These are phyloP conservation scores for Chionographis japonica DNA, from an alignment of 106 monocot species.

Conservation along the genomic window DNA sequence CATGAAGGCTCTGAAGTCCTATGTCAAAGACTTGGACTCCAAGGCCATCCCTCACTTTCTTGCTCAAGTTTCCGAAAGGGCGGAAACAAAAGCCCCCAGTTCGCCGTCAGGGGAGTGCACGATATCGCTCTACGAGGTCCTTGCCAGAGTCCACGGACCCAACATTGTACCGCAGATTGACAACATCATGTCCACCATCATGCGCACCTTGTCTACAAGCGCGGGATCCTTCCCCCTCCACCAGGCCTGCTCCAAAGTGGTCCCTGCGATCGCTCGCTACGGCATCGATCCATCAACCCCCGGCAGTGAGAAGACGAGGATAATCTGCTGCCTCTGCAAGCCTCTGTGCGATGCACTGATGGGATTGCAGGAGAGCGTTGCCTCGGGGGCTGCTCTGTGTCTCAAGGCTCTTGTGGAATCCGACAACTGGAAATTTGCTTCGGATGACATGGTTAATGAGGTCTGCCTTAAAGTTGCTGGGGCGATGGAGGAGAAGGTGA, in stretches of 20 bases:
- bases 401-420: slow-evolving; percentile 77
- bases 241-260: slow-evolving; percentile 92
- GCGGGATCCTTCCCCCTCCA: slow-evolving; percentile 84
- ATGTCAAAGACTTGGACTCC: slow-evolving; percentile 74
- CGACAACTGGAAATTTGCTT: slow-evolving; percentile 78
- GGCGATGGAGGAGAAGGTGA: slow-evolving; percentile 65
- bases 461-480: slow-evolving; percentile 75
- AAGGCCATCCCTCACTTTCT: slow-evolving; percentile 81
- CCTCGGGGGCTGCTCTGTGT: slow-evolving; percentile 84
- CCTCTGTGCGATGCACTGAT: slow-evolving; percentile 72
- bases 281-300: slow-evolving; percentile 78
- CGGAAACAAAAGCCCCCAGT: slow-evolving; percentile 47
- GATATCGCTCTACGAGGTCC: slow-evolving; percentile 90
- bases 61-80: slow-evolving; percentile 53
- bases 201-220: slow-evolving; percentile 66
- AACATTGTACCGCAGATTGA: slow-evolving; percentile 87
- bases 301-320: slow-evolving; percentile 57
- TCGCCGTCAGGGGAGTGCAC: slow-evolving; percentile 64
- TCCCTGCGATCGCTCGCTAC: slow-evolving; percentile 91
- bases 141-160: slow-evolving; percentile 84
- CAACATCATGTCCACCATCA: slow-evolving; percentile 84
- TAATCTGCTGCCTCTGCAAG: slow-evolving; percentile 67
- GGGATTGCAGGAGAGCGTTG: slow-evolving; percentile 49
- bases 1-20: slow-evolving; percentile 82
- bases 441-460: slow-evolving; percentile 62